phyloP scores from a whole-genome alignment of 2,329 filamentous ascomycete species.

The Colletotrichum magnum region DNA sequence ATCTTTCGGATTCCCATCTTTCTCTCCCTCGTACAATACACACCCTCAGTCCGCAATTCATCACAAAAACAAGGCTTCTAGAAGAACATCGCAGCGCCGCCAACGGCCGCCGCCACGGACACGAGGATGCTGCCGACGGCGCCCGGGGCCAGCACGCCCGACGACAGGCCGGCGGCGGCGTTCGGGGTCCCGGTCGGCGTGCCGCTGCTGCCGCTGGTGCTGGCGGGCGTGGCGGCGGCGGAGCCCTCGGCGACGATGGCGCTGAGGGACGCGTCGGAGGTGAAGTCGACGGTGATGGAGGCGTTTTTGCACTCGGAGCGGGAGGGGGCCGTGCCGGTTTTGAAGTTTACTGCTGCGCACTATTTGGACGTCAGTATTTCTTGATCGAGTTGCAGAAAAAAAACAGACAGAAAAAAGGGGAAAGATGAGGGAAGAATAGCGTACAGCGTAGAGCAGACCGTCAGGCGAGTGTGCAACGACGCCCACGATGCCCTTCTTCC shows the following conservation, averaged over 20 bases:
- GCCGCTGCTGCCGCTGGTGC: neutral
- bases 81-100: conserved; percentile 37
- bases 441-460: conserved; percentile 70
- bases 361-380: conserved; percentile 45
- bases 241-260: conserved; percentile 49
- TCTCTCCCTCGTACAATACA: too few species aligned
- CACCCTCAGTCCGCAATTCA: too few species aligned
- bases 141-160: conserved; percentile 13
- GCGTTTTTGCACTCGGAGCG: conserved; percentile 54
- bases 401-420: too few species aligned
- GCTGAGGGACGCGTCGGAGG: conserved; percentile 50
- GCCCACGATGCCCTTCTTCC: conserved; percentile 68
- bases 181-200: conserved; percentile 19
- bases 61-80: neutral
- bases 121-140: neutral
- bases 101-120: conserved; percentile 34
- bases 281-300: conserved; percentile 46
- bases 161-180: conserved; percentile 6
- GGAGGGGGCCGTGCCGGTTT: conserved; percentile 55
- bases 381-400: too few species aligned
- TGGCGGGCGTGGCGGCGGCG: conserved; percentile 11
- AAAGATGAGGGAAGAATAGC: conserved; percentile 36
- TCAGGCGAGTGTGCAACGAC: conserved; percentile 68
- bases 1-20: too few species aligned
- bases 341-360: conserved; percentile 71